A percentile compares a stretch with the other conserved stretches of the same genome.
These are phyloP conservation scores for Coccinonectria pachysandricola DNA, from an alignment of 2,329 filamentous ascomycete genomes.

Conservation along the genomic window DNA sequence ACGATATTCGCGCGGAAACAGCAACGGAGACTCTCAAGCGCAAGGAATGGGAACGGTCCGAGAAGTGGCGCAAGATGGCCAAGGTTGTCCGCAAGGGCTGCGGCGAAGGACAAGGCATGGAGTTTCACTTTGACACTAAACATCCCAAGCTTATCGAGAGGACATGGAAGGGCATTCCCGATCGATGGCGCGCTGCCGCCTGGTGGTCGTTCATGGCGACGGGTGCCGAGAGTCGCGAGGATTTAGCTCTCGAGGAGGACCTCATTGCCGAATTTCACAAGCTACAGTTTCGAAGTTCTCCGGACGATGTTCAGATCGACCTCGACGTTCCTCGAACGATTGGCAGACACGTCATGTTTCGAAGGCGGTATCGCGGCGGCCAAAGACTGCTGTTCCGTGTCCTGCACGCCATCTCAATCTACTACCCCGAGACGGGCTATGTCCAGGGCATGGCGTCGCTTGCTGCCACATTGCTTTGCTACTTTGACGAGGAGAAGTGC, in stretches of 20 bases:
- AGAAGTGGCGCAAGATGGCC: slow-evolving; percentile 61
- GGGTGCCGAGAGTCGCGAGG: slow-evolving; percentile 57
- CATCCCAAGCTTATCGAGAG: slow-evolving; percentile 80
- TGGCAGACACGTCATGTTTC: slow-evolving; percentile 94
- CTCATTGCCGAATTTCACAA: slow-evolving; percentile 63
- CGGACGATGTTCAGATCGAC: slow-evolving; percentile 94
- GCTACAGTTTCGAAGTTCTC: slow-evolving; percentile 62
- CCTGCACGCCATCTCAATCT: slow-evolving; percentile 81
- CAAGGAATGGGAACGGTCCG: slow-evolving; percentile 52
- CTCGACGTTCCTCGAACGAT: slow-evolving; percentile 94
- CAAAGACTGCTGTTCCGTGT: slow-evolving; percentile 88
- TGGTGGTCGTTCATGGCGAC: slow-evolving; percentile 88
- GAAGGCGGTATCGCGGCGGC: slow-evolving; percentile 79
- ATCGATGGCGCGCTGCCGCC: slow-evolving; percentile 84
- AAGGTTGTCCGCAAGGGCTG: slow-evolving; percentile 39
- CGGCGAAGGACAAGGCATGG: slow-evolving; percentile 43
- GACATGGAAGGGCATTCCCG: slow-evolving; percentile 96
- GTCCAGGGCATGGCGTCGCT: slow-evolving; percentile 96
- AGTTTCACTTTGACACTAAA: slow-evolving; percentile 65
- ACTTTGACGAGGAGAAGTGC: slow-evolving; percentile 88
- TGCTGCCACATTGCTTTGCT: slow-evolving; percentile 85
- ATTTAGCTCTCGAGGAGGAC: slow-evolving; percentile 54
- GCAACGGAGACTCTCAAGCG: slow-evolving; percentile 46
- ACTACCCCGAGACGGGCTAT: slow-evolving; percentile 85
- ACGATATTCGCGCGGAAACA: slow-evolving; percentile 44